Conservation (phyloP, 192 early-diverging fungal species). For the Endogone sp. region DNA sequence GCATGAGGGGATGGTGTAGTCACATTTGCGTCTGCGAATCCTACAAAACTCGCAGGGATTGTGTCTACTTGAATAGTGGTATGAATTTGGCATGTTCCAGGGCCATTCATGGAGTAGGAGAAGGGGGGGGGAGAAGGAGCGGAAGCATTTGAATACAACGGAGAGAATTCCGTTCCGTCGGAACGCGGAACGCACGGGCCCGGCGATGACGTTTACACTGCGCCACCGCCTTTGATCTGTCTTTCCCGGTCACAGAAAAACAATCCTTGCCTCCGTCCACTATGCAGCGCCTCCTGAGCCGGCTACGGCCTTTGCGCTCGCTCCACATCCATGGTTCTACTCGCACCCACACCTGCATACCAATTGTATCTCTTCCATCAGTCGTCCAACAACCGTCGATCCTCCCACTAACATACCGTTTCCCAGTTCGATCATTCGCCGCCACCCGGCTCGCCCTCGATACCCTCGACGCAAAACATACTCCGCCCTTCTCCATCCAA, state of each 20-base stretch:
- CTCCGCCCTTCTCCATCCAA: not conserved
- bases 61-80: not conserved
- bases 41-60: not conserved
- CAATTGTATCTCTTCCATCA: not conserved
- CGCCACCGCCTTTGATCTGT: no score
- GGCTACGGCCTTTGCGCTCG: not conserved
- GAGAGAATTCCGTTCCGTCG: no score
- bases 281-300: not conserved
- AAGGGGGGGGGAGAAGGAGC: no score
- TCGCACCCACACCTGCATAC: not conserved
- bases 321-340: not conserved
- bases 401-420: no score
- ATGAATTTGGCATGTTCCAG: not conserved
- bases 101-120: not conserved
- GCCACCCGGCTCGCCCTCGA: not conserved
- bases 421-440: not conserved
- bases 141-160: no score
- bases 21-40: not conserved
- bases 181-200: no score
- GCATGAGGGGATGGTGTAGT: not conserved
- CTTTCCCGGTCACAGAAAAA: no score
- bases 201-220: no score
- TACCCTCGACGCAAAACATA: not conserved
- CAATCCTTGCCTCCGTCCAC: no score
- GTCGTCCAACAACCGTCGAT: no score